Evolutionary conservation across 441 rosid genomes (phyloP), one percentile per base, ranked within the genome.

Genomic region (Dalechampia spathulata): DNA sequence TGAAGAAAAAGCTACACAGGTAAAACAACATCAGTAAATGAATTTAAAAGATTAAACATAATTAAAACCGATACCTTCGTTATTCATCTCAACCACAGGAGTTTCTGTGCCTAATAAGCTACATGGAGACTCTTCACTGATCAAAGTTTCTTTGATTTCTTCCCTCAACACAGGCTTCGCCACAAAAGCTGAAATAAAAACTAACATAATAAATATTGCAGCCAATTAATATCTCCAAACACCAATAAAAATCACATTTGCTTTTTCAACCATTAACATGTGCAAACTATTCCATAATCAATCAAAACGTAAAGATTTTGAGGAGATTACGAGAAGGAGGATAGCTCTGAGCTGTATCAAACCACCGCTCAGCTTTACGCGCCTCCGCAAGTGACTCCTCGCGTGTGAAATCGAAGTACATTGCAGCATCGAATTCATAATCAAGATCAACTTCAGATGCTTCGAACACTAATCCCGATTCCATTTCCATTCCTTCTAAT

Each of bases 371-470:
- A 2, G 90, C 87, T 43, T 41, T 66, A 30, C 71, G 74, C 57
- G 90, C 82, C 82, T 87, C 95, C 54, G 50, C 73, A 3, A 63
- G 54, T 46, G 78, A 78, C 78, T 91, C 98, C 39, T 69, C 71
- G 6, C 81, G 82, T 12, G 82, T 71, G 68, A 91, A 88, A 68
- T 91, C 98, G 64, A 80, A 91, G 85, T 72, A 83, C 58, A 76
- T 60, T 48, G 87, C 70, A 7, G 98, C 98, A 34, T 88, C 95
- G 48, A 82, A 91, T 83, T 91, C 98, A 74, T 86, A 91, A 50
- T 79, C 86, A 17, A 82, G 66, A 74, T 91, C 98, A 57, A 86
- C 52, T 58, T 83, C 90, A 40, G 70, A 80, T 42, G 74, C 93
- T 45, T 82, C 86, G 43, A 78, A 83, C 53, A 78, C 76, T n/a